A percentile compares a stretch with the other conserved stretches of the same genome.
phyloP scores from a whole-genome alignment of 768 basidiomycete species.

The Mycena polygramma region DNA sequence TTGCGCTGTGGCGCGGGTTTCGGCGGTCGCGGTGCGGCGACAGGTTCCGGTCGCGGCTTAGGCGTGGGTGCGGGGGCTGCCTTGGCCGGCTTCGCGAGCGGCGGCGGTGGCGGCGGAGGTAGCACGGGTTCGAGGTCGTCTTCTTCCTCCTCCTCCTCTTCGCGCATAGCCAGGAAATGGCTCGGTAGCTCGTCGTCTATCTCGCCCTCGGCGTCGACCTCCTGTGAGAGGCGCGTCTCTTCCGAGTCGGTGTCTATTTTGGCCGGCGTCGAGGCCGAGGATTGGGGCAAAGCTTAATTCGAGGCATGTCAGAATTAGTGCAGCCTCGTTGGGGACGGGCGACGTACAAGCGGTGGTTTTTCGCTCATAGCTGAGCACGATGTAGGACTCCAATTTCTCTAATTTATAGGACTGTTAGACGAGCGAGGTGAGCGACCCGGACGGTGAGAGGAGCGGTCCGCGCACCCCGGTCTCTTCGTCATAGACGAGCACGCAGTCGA shows the following conservation, averaged over 20 bases:
- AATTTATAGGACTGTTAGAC: conserved; percentile 71
- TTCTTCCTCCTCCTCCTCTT: conserved; percentile 55
- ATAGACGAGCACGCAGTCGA: conserved; percentile 84
- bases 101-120: conserved; percentile 39
- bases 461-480: conserved; percentile 81
- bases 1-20: conserved; percentile 36
- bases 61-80: conserved; percentile 44
- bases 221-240: conserved; percentile 38
- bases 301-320: conserved; percentile 24
- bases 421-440: conserved; percentile 33
- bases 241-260: conserved; percentile 29
- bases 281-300: conserved; percentile 40
- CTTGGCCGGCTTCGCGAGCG: conserved; percentile 42
- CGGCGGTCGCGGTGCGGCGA: conserved; percentile 34
- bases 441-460: conserved; percentile 23
- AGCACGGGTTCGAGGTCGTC: conserved; percentile 47
- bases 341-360: conserved; percentile 47
- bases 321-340: conserved; percentile 19
- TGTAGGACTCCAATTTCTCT: conserved; percentile 80
- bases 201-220: conserved; percentile 50
- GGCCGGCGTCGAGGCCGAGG: conserved; percentile 44
- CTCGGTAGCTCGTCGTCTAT: conserved; percentile 56
- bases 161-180: conserved; percentile 41
- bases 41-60: conserved; percentile 36
- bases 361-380: conserved; percentile 67